Percentiles rank a stretch among this genome's conserved stretches.
Evolutionary conservation across 345 rosid genomes (phyloP).

Genomic region (Citrus sp.): DNA sequence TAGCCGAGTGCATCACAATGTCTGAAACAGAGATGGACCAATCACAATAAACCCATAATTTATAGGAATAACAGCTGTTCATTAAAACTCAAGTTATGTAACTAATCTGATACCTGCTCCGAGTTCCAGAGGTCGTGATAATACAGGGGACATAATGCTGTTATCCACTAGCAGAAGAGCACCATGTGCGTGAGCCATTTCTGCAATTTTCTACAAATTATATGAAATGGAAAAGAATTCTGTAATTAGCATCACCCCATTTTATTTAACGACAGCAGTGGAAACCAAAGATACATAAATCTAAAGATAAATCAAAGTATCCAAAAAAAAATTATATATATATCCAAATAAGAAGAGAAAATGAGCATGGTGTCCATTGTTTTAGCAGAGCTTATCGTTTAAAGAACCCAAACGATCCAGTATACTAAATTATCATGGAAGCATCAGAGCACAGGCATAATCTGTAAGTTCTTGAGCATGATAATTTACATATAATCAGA

Average conservation of each 20-base stretch:
- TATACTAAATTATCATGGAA: background rate
- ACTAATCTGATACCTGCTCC: conserved; percentile 66
- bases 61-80: background rate
- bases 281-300: background rate
- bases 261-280: background rate
- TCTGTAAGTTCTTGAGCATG: background rate
- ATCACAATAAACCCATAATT: conserved; percentile 13
- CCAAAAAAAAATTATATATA: background rate
- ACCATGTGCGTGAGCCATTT: conserved; percentile 75
- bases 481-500: background rate
- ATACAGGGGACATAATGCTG: conserved; percentile 91
- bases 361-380: background rate
- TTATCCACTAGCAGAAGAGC: conserved; percentile 90
- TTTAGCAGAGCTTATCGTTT: background rate
- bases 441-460: background rate
- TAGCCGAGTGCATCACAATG: conserved; percentile 96
- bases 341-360: background rate
- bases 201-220: conserved; percentile 62
- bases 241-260: background rate
- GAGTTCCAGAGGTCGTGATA: conserved; percentile 82
- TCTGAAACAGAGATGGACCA: conserved; percentile 43
- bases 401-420: background rate
- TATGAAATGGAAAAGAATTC: background rate
- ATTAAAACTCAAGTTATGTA: background rate
- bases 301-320: background rate